Evolutionary conservation across 148 eudicot species (phyloP).

Genomic region (Oxyria digyna): DNA sequence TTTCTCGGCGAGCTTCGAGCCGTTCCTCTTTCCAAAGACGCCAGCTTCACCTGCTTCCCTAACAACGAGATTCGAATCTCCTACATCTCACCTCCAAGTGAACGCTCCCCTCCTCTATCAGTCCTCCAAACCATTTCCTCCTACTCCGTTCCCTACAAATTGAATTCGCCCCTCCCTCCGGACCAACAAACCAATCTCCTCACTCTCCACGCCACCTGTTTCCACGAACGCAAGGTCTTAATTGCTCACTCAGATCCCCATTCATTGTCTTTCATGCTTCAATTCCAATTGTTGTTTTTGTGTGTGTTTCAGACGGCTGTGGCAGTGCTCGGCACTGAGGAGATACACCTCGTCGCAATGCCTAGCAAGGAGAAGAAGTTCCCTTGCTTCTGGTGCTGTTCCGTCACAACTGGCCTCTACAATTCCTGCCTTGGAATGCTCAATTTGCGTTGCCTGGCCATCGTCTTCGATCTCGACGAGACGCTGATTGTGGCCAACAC

Average conservation of each 20-base stretch:
- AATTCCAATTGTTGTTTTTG: background rate
- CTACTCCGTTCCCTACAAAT: slow-evolving; percentile 60
- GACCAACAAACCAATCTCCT: slow-evolving; percentile 31
- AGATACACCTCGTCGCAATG: slow-evolving; percentile 89
- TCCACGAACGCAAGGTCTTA: slow-evolving; percentile 54
- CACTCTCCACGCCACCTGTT: slow-evolving; percentile 55
- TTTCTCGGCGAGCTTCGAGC: slow-evolving; percentile 45
- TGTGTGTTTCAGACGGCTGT: slow-evolving; percentile 55
- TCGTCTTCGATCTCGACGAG: slow-evolving; percentile 73
- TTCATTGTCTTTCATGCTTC: background rate
- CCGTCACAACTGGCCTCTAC: slow-evolving; percentile 45
- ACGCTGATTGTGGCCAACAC: slow-evolving; percentile 93
- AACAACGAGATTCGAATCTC: slow-evolving; percentile 71
- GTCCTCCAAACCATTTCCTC: slow-evolving; percentile 58
- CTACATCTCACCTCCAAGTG: slow-evolving; percentile 38
- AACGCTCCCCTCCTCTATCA: slow-evolving; percentile 65
- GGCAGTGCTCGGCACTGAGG: slow-evolving; percentile 56
- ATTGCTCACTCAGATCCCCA: background rate
- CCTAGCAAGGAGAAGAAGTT: slow-evolving; percentile 83
- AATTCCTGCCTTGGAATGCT: slow-evolving; percentile 62
- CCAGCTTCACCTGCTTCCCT: slow-evolving; percentile 41
- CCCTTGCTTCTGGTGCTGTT: slow-evolving; percentile 91
- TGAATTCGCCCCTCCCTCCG: slow-evolving; percentile 37
- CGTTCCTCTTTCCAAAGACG: slow-evolving; percentile 26
- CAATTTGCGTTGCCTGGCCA: slow-evolving; percentile 67